Conservation (phyloP, 306 rosid genomes). For the Prunus fruticosa region DNA sequence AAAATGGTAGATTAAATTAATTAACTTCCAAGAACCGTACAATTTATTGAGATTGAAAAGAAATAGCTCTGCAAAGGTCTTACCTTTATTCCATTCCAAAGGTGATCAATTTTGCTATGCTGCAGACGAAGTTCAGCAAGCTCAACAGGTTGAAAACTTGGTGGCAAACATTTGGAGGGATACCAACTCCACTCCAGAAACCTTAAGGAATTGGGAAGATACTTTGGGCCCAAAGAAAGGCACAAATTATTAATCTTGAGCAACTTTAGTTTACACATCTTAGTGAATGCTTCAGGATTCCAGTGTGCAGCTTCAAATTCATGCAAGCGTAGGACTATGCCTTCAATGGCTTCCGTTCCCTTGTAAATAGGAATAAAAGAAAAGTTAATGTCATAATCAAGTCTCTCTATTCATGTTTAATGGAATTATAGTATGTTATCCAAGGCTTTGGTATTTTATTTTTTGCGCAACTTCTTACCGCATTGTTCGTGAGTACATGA, state of each 20-base stretch:
- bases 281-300: slow-evolving; percentile 2
- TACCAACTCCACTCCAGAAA: slow-evolving; percentile 6
- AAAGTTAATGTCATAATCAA: not conserved
- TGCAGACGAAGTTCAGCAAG: slow-evolving; percentile 11
- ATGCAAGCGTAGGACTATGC: not conserved
- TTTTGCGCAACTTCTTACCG: not conserved
- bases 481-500: slow-evolving; percentile 11
- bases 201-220: slow-evolving; percentile 10
- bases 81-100: slow-evolving; percentile 14
- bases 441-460: not conserved
- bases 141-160: not conserved
- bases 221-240: not conserved
- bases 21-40: not conserved
- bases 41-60: too few species aligned
- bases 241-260: not conserved
- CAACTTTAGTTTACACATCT: slow-evolving; percentile 15
- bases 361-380: not conserved
- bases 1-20: not conserved
- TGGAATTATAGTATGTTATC: not conserved
- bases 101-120: slow-evolving; percentile 8
- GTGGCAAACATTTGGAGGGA: not conserved
- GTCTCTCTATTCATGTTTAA: not conserved
- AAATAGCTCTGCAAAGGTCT: not conserved
- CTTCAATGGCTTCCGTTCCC: slow-evolving; percentile 13
- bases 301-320: slow-evolving; percentile 14